Conservation (phyloP, 2,329 filamentous ascomycete genomes). For the Elsinoe arachidis region DNA sequence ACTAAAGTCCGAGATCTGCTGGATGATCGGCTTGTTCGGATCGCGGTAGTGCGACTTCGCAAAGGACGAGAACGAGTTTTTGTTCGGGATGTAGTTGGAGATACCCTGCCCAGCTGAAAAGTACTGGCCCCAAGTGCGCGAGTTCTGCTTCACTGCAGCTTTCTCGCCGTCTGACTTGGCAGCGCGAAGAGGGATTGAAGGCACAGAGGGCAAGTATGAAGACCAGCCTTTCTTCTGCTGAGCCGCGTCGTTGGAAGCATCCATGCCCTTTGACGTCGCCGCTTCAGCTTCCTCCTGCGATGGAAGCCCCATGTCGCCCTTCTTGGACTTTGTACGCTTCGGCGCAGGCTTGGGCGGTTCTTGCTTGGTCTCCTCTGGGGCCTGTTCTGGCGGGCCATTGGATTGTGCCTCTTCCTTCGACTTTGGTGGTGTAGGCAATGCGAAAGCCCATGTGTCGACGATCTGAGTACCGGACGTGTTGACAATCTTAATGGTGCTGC, state of each 20-base stretch:
- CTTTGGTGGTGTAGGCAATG: conserved; percentile 37
- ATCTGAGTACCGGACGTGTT: conserved; percentile 44
- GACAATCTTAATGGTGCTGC: conserved; percentile 41
- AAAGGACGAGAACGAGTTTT: conserved; percentile 37
- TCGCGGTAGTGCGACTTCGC: conserved; percentile 33
- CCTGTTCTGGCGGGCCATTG: conserved; percentile 20
- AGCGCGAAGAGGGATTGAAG: conserved; percentile 12
- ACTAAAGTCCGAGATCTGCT: conserved; percentile 43
- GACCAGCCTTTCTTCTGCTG: conserved; percentile 15
- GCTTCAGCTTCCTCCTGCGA: conserved; percentile 30
- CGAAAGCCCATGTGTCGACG: conserved; percentile 43
- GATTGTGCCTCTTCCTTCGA: conserved; percentile 26
- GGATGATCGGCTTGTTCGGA: conserved; percentile 40
- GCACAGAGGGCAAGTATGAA: conserved; percentile 15
- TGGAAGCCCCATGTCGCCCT: conserved; percentile 23
- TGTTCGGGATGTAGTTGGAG: conserved; percentile 39
- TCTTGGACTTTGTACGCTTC: conserved; percentile 21
- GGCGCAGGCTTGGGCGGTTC: conserved; percentile 19
- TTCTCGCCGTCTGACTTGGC: conserved; percentile 21
- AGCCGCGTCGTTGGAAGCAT: conserved; percentile 13
- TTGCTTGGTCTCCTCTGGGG: conserved; percentile 15
- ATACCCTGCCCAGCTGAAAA: conserved; percentile 41
- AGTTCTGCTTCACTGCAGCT: conserved; percentile 26
- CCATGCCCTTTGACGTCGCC: conserved; percentile 20
- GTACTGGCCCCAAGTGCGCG: conserved; percentile 39